A percentile compares a stretch with the other conserved stretches of the same genome.
Evolutionary conservation across 345 rosid species (phyloP).

Genomic region (Salix brachista): DNA sequence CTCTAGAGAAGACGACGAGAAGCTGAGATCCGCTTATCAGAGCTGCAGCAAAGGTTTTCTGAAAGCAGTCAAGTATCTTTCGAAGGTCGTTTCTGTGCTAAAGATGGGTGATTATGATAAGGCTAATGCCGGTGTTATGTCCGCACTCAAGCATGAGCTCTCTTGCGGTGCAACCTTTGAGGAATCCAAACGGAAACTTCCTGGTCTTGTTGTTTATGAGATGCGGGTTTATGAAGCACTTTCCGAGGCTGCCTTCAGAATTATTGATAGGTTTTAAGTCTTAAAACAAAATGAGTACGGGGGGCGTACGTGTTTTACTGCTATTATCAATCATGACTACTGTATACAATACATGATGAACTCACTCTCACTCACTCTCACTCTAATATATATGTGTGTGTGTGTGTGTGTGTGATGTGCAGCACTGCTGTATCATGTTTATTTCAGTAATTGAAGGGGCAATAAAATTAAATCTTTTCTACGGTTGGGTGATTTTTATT

Average conservation of each 20-base stretch:
- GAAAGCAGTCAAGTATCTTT: not conserved
- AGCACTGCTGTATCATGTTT: not conserved
- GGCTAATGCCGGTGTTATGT: not conserved
- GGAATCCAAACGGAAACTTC: not conserved
- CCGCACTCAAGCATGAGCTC: not conserved
- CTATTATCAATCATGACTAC: no score
- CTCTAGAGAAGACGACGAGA: not conserved
- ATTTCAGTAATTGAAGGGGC: no score
- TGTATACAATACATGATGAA: not conserved
- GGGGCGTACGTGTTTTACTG: no score
- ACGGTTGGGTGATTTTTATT: no score
- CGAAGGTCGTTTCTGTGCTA: not conserved
- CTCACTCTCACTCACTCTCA: not conserved
- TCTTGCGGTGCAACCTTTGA: not conserved
- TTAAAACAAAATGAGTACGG: not conserved
- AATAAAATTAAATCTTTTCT: no score
- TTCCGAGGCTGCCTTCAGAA: slow-evolving; percentile 20
- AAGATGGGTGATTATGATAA: slow-evolving; percentile 17
- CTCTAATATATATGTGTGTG: not conserved
- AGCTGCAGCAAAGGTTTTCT: not conserved
- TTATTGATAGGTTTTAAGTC: slow-evolving; percentile 28
- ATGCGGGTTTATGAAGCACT: slow-evolving; percentile 23
- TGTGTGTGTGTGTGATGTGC: not conserved
- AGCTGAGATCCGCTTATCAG: not conserved
- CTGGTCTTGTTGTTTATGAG: not conserved